phyloP scores from a whole-genome alignment of 73 alveolate species.

The Paramecium octaurelia region DNA sequence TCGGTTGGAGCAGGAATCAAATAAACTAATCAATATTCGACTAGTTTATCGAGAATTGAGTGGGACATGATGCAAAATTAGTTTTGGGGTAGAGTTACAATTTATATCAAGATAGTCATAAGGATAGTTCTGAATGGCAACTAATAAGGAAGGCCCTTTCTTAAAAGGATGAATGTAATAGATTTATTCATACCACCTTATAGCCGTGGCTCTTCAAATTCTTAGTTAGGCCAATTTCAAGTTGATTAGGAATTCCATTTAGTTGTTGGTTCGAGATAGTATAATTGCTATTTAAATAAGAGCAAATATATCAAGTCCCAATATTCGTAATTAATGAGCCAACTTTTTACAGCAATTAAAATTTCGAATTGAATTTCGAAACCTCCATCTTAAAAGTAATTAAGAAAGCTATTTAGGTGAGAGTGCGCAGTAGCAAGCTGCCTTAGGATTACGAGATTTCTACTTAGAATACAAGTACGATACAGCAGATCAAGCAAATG shows the following conservation, averaged over 20 bases:
- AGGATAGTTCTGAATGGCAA: background rate
- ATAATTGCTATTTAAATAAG: background rate
- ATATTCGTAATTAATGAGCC: constrained; percentile 32
- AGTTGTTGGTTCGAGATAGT: background rate
- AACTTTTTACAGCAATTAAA: background rate
- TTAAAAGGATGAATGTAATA: background rate
- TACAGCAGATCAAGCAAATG: background rate
- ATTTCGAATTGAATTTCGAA: background rate
- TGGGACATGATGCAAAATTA: background rate
- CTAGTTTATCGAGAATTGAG: background rate
- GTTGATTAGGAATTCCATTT: background rate
- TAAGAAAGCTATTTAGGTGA: background rate
- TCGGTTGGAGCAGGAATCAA: constrained; percentile 12
- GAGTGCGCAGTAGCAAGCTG: background rate
- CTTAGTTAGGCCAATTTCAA: background rate
- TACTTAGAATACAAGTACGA: background rate
- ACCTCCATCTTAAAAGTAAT: background rate
- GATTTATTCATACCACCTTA: background rate
- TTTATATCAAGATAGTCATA: background rate
- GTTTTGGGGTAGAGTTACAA: constrained; percentile 40
- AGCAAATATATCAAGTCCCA: background rate
- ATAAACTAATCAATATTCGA: background rate
- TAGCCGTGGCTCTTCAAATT: background rate
- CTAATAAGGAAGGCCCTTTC: background rate
- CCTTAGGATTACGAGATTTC: background rate